Conservation (phyloP, 345 rosid species). For the Excoecaria cochinchinensis region DNA sequence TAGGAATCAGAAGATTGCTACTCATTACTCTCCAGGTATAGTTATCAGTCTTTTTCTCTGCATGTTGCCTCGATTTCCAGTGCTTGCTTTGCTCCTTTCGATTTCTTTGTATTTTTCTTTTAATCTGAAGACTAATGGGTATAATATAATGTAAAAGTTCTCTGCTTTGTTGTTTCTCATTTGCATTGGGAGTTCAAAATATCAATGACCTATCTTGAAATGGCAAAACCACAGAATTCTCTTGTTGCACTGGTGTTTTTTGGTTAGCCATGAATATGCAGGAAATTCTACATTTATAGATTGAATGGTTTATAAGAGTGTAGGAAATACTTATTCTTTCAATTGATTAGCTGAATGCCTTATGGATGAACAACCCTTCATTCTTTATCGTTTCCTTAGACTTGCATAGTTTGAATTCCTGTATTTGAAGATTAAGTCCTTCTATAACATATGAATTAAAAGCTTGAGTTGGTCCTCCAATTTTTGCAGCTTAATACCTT, state of each 20-base stretch:
- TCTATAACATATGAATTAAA: too few relatives aligned
- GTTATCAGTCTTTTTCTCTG: not conserved
- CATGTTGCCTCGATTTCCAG: not conserved
- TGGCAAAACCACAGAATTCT: not conserved
- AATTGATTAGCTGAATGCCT: not conserved
- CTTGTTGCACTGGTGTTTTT: too few relatives aligned
- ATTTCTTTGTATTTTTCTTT: too few relatives aligned
- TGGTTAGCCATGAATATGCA: too few relatives aligned
- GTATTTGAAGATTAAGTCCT: not conserved
- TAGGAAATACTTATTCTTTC: not conserved
- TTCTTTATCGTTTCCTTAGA: too few relatives aligned
- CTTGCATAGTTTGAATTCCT: not conserved
- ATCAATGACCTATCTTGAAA: not conserved
- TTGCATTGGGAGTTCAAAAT: not conserved
- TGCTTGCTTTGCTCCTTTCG: not conserved
- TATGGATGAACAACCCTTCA: too few relatives aligned
- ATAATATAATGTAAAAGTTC: not conserved
- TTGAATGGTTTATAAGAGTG: too few relatives aligned
- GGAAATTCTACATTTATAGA: too few relatives aligned
- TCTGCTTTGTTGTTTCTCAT: not conserved
- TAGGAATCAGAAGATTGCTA: conserved; percentile 39
- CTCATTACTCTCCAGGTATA: conserved; percentile 63
- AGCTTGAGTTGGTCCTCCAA: too few relatives aligned
- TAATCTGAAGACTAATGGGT: not conserved
- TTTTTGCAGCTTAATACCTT: too few relatives aligned